Percentiles rank a stretch among this genome's conserved stretches.
These are phyloP conservation scores for Glarea lozoyensis DNA, from an alignment of 495 filamentous ascomycete species.

Conservation along the genomic window DNA sequence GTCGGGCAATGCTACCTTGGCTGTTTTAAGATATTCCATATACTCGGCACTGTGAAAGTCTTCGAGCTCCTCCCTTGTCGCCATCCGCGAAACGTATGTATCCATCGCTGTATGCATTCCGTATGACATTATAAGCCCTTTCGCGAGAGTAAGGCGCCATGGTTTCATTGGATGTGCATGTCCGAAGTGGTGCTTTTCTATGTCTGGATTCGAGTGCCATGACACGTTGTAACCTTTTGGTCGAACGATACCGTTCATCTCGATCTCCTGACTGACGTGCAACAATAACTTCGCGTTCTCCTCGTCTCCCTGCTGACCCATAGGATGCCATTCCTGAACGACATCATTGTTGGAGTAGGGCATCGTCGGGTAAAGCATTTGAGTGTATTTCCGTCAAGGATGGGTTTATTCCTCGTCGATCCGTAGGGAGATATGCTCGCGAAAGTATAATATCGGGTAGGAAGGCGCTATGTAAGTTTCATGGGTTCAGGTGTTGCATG, in stretches of 20 bases:
- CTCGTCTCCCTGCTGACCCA: slow-evolving; percentile 39
- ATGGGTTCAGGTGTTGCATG: too few species aligned
- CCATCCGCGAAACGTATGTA: slow-evolving; percentile 70
- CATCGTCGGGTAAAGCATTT: too few species aligned
- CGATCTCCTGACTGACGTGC: slow-evolving; percentile 57
- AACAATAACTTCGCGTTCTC: slow-evolving; percentile 53
- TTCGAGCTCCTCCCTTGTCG: slow-evolving; percentile 78
- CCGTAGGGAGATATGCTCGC: too few species aligned
- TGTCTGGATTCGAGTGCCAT: slow-evolving; percentile 90
- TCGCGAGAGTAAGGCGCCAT: slow-evolving; percentile 91
- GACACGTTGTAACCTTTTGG: slow-evolving; percentile 87
- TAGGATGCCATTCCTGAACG: slow-evolving; percentile 56
- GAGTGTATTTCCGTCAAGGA: too few species aligned
- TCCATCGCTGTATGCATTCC: slow-evolving; percentile 97
- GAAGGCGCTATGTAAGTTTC: too few species aligned
- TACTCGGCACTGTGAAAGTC: slow-evolving; percentile 86
- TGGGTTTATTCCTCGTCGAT: too few species aligned
- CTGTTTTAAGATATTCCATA: slow-evolving; percentile 68
- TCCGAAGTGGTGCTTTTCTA: slow-evolving; percentile 94
- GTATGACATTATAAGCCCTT: slow-evolving; percentile 85
- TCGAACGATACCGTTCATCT: slow-evolving; percentile 63
- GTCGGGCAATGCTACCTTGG: slow-evolving; percentile 32
- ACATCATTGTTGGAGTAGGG: slow-evolving; percentile 30
- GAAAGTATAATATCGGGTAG: too few species aligned
- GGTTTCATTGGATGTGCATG: slow-evolving; percentile 97